Evolutionary conservation across 805 yeast species (phyloP), one percentile per base, ranked within the genome.

Genomic region (Saccharomycopsis synnaedendra): DNA sequence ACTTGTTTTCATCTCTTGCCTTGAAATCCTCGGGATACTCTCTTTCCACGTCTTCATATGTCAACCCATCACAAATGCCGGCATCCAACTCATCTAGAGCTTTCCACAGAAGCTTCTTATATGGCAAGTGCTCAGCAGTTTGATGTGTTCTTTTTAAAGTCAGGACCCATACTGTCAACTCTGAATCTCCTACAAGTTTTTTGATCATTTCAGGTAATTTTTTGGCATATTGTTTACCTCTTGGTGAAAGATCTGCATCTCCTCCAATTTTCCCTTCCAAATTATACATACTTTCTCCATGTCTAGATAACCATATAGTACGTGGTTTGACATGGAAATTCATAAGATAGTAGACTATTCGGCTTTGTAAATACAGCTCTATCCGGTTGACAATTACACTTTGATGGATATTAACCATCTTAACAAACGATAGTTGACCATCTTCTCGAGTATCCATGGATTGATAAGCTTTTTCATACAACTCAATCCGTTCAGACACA

Each of bases 221-320:
- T 48, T 69, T 70, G 1, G 95, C 72, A 60, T 85, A 90, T 56
- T 72, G 80, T 28, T 65, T 63, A 36, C 98, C 98, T 45, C 96
- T 75, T 49, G 73, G 71, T 0, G 97, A 89, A 39, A 90, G 66
- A 29, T 70, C 68, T 0, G 96, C 82, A 62, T 90, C 93, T 28
- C 98, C 98, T 34, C 98, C 98, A 54, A 93, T 85, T 64, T 87
- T 87, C 32, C 97, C 97, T 44, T 88, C 88, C 50, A 93, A 72
- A 63, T 93, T 93, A 67, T 82, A 93, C 61, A 80, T 80, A 3
- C 95, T 83, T 66, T 93, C 98, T 31, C 98, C 98, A 60, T 93
- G 98, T 57, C 98, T 77, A 43, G 95, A 85, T 43, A 93, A 71
- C 90, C 95, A 93, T 52, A 93, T 88, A 54, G 82, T 76, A 54